Base-by-base conservation (phyloP, 768 basidiomycete species). In the Coprinopsis sp. region DNA sequence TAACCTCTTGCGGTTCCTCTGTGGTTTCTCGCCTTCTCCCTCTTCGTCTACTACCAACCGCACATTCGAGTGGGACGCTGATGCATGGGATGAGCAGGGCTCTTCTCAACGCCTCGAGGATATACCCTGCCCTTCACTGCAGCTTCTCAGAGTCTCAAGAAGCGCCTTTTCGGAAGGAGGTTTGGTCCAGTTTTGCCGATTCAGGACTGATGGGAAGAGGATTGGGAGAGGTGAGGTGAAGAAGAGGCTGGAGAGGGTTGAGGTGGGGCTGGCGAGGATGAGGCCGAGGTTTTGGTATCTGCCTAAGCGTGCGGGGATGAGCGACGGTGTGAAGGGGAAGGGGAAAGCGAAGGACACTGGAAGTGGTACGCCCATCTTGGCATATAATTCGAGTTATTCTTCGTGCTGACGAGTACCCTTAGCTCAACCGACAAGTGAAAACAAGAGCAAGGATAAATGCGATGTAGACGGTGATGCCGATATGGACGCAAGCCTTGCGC, bases 201-300 rank as follows among this genome's bases (percentile, higher is more conserved):
- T 25, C 16, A 18, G 19, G 6, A 39, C 19, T 6, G 23, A 22
- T 37, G 18, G 18, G 22, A 24, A 39, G 5, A 5, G 18, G 19
- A 11, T 21, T 6, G 23, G 38, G 38, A 7, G 21, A 11, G 18
- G 22, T 39, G 23, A 36, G 34, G 21, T 7, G 16, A 36, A 36
- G 34, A 36, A 19, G 8, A 14, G 7, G 34, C 30, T 31, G 8
- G 30, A 31, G n/a, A 36, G 21, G 6, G 13, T 36, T 7, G 34
- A 36, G 6, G 34, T 39, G 38, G 38, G 38, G 38, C 38, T 39
- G 38, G 38, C 23, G 18, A 39, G 38, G 22, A 22, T 22, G 10
- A 21, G 38, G 22, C 38, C 38, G 11, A 8, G 13, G 18, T 10
- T 6, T 8, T 39, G 38, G 38, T 18, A 21, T 19, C 8, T 39